Evolutionary conservation across 805 yeast genomes (phyloP).

Genomic region (Ogataea thermomethanolica): DNA sequence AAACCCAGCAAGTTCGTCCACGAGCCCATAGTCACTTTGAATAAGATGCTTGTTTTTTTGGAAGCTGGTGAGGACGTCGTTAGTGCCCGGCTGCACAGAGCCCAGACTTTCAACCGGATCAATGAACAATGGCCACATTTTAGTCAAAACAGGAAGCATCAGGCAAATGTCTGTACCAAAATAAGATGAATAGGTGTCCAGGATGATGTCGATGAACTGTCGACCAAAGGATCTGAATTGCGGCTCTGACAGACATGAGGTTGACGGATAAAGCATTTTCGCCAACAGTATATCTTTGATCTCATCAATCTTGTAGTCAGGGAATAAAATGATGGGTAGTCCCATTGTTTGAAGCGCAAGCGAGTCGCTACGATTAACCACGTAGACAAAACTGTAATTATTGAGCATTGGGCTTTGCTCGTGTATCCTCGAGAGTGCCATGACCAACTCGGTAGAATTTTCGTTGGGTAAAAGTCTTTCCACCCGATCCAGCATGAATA

Average conservation of each 20-base stretch:
- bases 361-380: constrained; percentile 40
- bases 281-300: constrained; percentile 35
- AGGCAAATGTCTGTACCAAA: constrained; percentile 43
- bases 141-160: constrained; percentile 28
- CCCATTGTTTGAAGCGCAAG: constrained; percentile 35
- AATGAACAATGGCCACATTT: constrained; percentile 31
- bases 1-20: constrained; percentile 18
- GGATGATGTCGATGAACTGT: constrained; percentile 40
- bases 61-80: constrained; percentile 30
- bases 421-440: constrained; percentile 40
- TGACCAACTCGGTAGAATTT: constrained; percentile 36
- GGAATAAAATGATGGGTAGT: constrained; percentile 41
- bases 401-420: constrained; percentile 35
- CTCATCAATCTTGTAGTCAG: constrained; percentile 36
- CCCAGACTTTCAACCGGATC: constrained; percentile 25
- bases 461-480: constrained; percentile 37
- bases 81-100: constrained; percentile 18
- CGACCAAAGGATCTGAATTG: constrained; percentile 23
- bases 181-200: constrained; percentile 43
- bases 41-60: constrained; percentile 23
- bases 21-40: constrained; percentile 25
- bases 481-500: constrained; percentile 45
- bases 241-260: constrained; percentile 5
- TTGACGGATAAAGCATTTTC: constrained; percentile 3
- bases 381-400: constrained; percentile 38